These are phyloP conservation scores for Botrytis pseudocinerea DNA, from an alignment of 2,329 filamentous ascomycete genomes.

Conservation along the genomic window DNA sequence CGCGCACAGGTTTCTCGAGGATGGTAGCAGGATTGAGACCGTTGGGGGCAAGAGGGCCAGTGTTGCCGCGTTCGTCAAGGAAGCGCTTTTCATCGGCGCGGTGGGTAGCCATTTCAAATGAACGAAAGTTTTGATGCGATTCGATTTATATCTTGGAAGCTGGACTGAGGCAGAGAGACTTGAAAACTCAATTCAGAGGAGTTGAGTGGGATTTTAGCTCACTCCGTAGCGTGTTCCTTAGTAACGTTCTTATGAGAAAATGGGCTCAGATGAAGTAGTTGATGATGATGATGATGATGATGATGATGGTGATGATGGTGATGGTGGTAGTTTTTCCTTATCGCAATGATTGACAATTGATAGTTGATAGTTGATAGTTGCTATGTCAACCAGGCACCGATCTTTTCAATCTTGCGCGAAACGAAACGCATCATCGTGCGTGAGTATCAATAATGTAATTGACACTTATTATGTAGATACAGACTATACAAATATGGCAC, in stretches of 20 bases:
- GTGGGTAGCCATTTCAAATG: conserved; percentile 49
- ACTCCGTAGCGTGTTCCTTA: neutral
- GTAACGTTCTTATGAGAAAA: neutral
- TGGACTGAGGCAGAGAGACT: neutral
- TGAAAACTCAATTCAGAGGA: neutral
- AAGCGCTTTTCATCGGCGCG: conserved; percentile 79
- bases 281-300: too few species aligned
- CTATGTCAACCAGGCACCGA: conserved; percentile 10
- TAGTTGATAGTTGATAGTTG: conserved; percentile 6
- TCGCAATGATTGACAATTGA: neutral
- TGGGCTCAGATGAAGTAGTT: neutral
- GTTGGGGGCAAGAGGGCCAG: conserved; percentile 72
- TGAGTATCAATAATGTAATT: neutral
- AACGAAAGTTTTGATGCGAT: neutral
- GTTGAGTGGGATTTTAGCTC: neutral
- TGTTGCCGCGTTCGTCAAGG: conserved; percentile 87
- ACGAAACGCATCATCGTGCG: conserved; percentile 1
- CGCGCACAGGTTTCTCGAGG: conserved; percentile 91
- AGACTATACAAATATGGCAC: neutral
- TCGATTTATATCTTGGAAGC: neutral
- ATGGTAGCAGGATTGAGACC: conserved; percentile 94
- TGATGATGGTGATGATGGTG: neutral
- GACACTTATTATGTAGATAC: neutral
- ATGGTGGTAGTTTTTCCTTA: conserved; percentile 12
- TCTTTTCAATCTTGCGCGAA: conserved; percentile 8